A percentile compares a stretch with the other conserved stretches of the same genome.
Evolutionary conservation across 495 filamentous ascomycete genomes (phyloP).

Genomic region (Annulohypoxylon nitens): DNA sequence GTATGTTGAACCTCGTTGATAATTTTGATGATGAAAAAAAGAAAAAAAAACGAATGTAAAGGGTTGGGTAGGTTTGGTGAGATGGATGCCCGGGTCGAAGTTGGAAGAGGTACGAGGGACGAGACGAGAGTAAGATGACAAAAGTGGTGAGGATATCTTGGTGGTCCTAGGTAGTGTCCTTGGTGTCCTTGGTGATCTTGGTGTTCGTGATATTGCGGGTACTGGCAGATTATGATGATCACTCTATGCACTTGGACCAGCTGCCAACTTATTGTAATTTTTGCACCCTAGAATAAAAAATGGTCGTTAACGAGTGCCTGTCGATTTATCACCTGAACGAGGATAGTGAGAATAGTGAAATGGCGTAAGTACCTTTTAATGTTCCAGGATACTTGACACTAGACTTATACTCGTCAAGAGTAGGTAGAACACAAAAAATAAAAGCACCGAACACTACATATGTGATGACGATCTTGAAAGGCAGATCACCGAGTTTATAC

Average conservation of each 20-base stretch:
- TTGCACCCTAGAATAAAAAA: not conserved
- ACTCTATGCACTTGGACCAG: not conserved
- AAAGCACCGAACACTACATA: constrained; percentile 16
- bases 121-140: not conserved
- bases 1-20: not conserved
- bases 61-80: not conserved
- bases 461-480: constrained; percentile 29
- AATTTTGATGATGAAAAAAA: constrained; percentile 1
- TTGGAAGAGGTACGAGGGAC: not conserved
- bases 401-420: constrained; percentile 25
- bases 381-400: too few relatives aligned
- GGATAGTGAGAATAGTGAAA: not conserved
- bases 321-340: constrained; percentile 24
- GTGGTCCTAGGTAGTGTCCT: not conserved
- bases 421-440: constrained; percentile 15
- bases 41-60: constrained; percentile 18
- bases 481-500: constrained; percentile 44
- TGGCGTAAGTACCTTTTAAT: too few relatives aligned
- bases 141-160: constrained; percentile 5
- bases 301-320: constrained; percentile 10
- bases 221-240: not conserved
- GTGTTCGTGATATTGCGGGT: not conserved
- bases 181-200: not conserved
- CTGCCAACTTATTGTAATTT: not conserved
- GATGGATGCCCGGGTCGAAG: not conserved